Evolutionary conservation across 345 rosid genomes (phyloP), one percentile per base, ranked within the genome.

Genomic region (Eucalyptus tenuipes): DNA sequence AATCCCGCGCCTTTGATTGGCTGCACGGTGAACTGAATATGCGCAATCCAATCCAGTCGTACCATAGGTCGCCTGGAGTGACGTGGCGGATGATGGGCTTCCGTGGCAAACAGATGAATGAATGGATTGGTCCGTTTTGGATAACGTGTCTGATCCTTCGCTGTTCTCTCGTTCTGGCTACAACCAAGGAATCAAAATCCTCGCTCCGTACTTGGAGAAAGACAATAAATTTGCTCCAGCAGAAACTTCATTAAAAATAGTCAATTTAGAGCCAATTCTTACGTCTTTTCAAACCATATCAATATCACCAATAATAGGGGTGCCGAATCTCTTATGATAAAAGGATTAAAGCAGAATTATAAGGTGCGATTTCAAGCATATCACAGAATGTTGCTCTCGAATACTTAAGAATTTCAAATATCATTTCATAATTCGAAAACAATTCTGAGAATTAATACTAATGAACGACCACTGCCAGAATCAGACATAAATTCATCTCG

Each of bases 21-120:
- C 90, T 88, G 18, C 59, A 47, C 13, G 88, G 86, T 71, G 45
- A 42, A 13, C 4, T 31, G 52, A 89, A 64, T 87, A 91, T 86
- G 81, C 92, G 98, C 50, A 94, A 96, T 96, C 97, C 95, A 89
- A 95, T 87, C 85, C 92, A 89, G 81, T 48, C 80, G 50, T 90
- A 48, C 93, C 93, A 97, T 90, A 48, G 99, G 99, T 4, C 88
- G 86, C 88, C 7, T 6, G 13, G 85, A 90, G 68, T 91, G 88
- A 93, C 75, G 90, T 94, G 96, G 97, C 92, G 91, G 93, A 89
- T 94, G 82, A 93, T 79, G 89, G 86, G 95, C 88, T 92, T 91
- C 92, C 80, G 88, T 93, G 95, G 93, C 89, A 61, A 82, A 66
- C 52, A 88, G 50, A 44, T 87, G 50, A 57, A 82, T 64, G 57